Conservation (phyloP, 352 stramenopile species). For the Phytopythium mirpurense region DNA sequence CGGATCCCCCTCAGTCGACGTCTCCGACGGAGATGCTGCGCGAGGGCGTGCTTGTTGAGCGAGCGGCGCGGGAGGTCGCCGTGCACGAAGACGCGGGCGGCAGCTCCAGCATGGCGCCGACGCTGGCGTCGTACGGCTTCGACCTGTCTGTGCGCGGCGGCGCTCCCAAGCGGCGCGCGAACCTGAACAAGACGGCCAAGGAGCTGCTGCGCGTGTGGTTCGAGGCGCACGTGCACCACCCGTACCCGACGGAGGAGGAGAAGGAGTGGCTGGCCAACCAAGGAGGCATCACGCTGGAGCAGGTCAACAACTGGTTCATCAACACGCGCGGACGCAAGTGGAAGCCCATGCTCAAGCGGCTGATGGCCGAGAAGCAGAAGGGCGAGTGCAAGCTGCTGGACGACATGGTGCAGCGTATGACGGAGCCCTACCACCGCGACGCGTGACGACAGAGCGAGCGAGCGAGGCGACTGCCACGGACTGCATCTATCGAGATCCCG, state of each 20-base stretch:
- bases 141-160: slow-evolving; percentile 27
- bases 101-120: not conserved
- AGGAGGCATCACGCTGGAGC: slow-evolving; percentile 77
- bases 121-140: slow-evolving; percentile 25
- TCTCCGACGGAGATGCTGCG: slow-evolving; percentile 13
- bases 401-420: slow-evolving; percentile 74
- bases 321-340: slow-evolving; percentile 83
- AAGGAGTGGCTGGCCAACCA: slow-evolving; percentile 61
- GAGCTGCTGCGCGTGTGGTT: slow-evolving; percentile 76
- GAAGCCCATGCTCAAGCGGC: slow-evolving; percentile 74
- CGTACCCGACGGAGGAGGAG: slow-evolving; percentile 82
- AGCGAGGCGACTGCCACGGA: too few species aligned
- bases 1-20: slow-evolving; percentile 9
- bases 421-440: slow-evolving; percentile 62
- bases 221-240: slow-evolving; percentile 78
- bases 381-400: slow-evolving; percentile 62
- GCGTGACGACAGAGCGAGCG: too few species aligned
- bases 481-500: slow-evolving; percentile 1
- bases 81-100: not conserved
- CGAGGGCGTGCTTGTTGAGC: not conserved
- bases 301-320: slow-evolving; percentile 90
- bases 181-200: slow-evolving; percentile 71
- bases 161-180: slow-evolving; percentile 65
- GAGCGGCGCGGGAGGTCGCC: too few species aligned
- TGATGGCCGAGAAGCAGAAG: slow-evolving; percentile 63